phyloP scores from a whole-genome alignment of 768 basidiomycete genomes.

The Gautieria morchelliformis region DNA sequence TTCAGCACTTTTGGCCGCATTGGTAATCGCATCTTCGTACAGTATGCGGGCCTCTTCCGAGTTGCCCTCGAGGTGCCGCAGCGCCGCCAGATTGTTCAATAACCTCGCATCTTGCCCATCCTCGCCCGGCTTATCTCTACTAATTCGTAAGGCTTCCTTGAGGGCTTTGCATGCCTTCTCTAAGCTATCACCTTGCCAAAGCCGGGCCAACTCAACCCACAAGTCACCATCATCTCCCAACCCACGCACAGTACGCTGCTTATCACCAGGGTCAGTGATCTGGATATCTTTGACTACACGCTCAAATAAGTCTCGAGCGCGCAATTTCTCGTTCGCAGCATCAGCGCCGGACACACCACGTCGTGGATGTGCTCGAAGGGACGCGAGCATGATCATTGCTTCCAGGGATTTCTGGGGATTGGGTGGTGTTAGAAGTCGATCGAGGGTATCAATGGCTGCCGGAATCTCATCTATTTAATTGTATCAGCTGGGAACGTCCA shows the following conservation, averaged over 20 bases:
- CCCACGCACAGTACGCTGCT: constrained; percentile 32
- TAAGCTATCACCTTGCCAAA: constrained; percentile 78
- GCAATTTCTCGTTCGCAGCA: constrained; percentile 53
- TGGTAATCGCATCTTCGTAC: constrained; percentile 69
- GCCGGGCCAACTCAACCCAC: constrained; percentile 80
- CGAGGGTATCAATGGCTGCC: constrained; percentile 78
- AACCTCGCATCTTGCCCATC: constrained; percentile 52
- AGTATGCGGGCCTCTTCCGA: constrained; percentile 44
- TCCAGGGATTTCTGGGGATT: constrained; percentile 63
- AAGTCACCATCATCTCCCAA: constrained; percentile 77
- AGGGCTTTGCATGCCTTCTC: constrained; percentile 68
- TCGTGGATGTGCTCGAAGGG: constrained; percentile 73
- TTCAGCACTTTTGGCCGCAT: constrained; percentile 47
- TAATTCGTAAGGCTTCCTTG: constrained; percentile 61
- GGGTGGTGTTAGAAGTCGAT: constrained; percentile 61
- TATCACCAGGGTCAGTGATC: constrained; percentile 41
- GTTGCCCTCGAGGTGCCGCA: constrained; percentile 63
- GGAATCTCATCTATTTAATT: constrained; percentile 60
- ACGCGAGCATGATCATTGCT: constrained; percentile 82
- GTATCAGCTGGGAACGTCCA: constrained; percentile 1
- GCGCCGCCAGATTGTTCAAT: constrained; percentile 70
- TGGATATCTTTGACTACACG: constrained; percentile 59
- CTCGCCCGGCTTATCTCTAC: constrained; percentile 31
- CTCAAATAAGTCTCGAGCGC: constrained; percentile 78
- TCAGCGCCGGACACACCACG: constrained; percentile 73